Evolutionary conservation across 805 yeast species (phyloP).

Genomic region (Candida xyloterini): DNA sequence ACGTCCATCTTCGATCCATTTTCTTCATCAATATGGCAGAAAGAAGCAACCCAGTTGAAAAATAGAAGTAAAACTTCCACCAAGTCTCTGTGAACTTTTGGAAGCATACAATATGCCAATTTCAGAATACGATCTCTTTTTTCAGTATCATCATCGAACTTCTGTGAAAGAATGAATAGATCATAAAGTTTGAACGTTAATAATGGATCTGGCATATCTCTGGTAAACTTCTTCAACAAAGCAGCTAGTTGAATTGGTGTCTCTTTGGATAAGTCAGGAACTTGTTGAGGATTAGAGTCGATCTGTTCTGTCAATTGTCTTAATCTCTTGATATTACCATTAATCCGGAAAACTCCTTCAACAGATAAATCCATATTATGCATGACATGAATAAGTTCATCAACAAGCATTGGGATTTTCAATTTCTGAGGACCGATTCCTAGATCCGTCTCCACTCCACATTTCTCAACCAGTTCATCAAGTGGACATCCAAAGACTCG

Average conservation of each 20-base stretch:
- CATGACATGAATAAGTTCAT: constrained; percentile 79
- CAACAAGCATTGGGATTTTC: constrained; percentile 80
- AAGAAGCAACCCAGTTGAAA: constrained; percentile 93
- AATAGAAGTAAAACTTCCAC: constrained; percentile 83
- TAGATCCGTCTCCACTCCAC: constrained; percentile 78
- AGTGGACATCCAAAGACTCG: constrained; percentile 80
- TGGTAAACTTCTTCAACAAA: constrained; percentile 79
- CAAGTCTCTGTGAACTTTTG: constrained; percentile 76
- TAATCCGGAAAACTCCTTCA: constrained; percentile 94
- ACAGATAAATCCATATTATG: constrained; percentile 90
- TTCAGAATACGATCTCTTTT: constrained; percentile 54
- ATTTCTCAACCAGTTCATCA: constrained; percentile 59
- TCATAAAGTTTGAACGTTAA: constrained; percentile 73
- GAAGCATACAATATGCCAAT: constrained; percentile 72
- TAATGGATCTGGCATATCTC: constrained; percentile 92
- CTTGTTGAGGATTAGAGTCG: constrained; percentile 66
- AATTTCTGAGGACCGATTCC: constrained; percentile 82
- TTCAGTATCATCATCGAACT: constrained; percentile 39
- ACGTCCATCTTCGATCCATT: constrained; percentile 94
- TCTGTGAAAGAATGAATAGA: constrained; percentile 72
- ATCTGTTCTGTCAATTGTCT: constrained; percentile 70
- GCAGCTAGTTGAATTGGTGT: constrained; percentile 93
- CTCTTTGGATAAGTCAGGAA: constrained; percentile 68
- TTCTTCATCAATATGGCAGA: constrained; percentile 88
- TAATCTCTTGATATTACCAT: constrained; percentile 86